Percentiles rank a stretch among this genome's conserved stretches.
These are phyloP conservation scores for Tarenaya hassleriana DNA, from an alignment of 345 rosid genomes.

Conservation along the genomic window DNA sequence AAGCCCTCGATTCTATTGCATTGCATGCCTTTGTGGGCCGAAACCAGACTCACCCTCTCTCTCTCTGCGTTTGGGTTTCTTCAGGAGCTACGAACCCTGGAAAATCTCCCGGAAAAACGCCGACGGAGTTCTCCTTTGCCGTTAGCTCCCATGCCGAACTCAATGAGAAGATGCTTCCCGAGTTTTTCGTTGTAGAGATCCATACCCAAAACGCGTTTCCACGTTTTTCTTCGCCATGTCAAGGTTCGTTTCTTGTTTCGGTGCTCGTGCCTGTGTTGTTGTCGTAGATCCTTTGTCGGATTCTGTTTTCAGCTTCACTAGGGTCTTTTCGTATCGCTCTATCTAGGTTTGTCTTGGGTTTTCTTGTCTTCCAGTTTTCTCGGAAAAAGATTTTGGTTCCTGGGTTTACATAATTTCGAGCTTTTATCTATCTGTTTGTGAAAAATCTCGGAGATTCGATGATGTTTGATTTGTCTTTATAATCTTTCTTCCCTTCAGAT, in stretches of 20 bases:
- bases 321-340: neutral
- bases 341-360: constrained; percentile 1
- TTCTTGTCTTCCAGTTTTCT: constrained; percentile 18
- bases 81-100: constrained; percentile 19
- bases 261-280: too few species aligned
- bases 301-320: neutral
- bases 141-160: neutral
- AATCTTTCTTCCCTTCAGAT: constrained; percentile 19
- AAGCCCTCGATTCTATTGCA: too few species aligned
- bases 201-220: constrained; percentile 9
- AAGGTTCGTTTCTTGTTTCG: constrained; percentile 18
- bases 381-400: constrained; percentile 17
- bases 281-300: too few species aligned
- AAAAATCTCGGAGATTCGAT: constrained; percentile 6
- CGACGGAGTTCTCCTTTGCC: neutral
- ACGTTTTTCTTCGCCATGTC: constrained; percentile 25
- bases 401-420: neutral
- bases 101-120: constrained; percentile 11
- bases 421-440: neutral
- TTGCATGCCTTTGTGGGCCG: constrained; percentile 16
- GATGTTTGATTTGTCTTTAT: neutral
- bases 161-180: constrained; percentile 32
- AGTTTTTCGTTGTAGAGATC: constrained; percentile 22
- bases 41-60: constrained; percentile 3
- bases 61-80: constrained; percentile 24